Base-by-base conservation (phyloP, 306 rosid species). In the Cicer chorassanicum region DNA sequence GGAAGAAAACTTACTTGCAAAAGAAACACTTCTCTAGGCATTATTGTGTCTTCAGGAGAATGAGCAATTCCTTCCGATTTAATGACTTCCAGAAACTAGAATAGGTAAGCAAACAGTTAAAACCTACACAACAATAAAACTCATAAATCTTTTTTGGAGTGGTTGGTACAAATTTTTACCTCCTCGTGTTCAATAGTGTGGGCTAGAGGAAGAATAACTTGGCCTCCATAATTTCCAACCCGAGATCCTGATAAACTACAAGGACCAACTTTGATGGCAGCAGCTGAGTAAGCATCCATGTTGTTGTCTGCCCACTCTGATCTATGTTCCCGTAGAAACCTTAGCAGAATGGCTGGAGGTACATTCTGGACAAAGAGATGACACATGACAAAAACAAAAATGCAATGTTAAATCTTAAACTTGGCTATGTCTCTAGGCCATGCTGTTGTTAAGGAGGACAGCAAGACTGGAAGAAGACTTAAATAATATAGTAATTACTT, bases 301-400 rank as follows among this genome's bases (percentile, higher is more conserved):
- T 87, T 93, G 81, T 80, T 91, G 86, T 93, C 97, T 54, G 98
- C 98, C 98, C 98, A 93, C 81, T 93, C 98, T 38, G 98, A 93
- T 65, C 98, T 83, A 73, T 93, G 98, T 87, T 93, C 98, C 62
- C 98, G 88, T 65, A 93, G 84, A 73, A 93, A 93, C 82, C 98
- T 83, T 3, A 93, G 89, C 15, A 93, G 91, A 80, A 93, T 89
- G 18, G 97, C 98, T 72, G 98, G 98, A 73, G 97, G 96, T 56
- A 93, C 98, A 80, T 93, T 91, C 98, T 93, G 85, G 46, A 61
- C 50, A 57, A 68, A 24, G 64, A 72, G 60, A 72, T 38, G 63
- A 73, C 46, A 75, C 42, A 60, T 14, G 9, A 10, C 43, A 71
- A 70, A 42, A 38, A 15, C 42, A 38, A n/a, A 13, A 34, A 16